Base-by-base conservation (phyloP, 1,284 basidiomycete species). In the Papiliotrema flavescens region DNA sequence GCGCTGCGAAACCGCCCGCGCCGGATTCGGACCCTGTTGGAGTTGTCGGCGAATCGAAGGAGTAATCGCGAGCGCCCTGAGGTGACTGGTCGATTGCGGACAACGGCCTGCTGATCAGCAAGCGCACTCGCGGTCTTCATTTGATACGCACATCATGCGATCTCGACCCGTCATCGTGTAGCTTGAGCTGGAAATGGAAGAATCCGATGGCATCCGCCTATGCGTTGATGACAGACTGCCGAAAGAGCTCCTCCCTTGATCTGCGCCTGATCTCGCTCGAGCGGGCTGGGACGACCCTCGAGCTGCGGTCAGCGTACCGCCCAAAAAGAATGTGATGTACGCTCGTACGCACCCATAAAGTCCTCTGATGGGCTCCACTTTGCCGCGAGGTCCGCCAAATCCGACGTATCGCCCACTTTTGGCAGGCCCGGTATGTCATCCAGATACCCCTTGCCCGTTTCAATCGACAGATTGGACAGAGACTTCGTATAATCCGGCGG, bases 131-230 rank as follows among this genome's bases (percentile, higher is more conserved):
- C 36, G 36, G 55, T 24, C 9, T 15, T 32, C 28, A 35, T 22
- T 23, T 20, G 17, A 35, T 3, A 63, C 68, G 59, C 48, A 70
- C 67, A 63, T 51, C 49, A 62, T 62, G 39, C 57, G 47, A 37
- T 34, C 53, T 20, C 32, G 41, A 28, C 55, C 56, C 26, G 60
- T 65, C 44, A 63, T 62, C 1, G 74, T 73, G 54, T 73, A 70
- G 20, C 64, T 63, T 24, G 67, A 73, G 51, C 73, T 73, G 0
- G 67, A 49, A 2, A 77, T 61, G 2, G 71, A 74, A 22, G 74
- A 70, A 45, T 75, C 75, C 1, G 72, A 74, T 11, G 65, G 62
- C 62, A 71, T 71, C 11, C 74, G 63, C 26, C 64, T 54, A 57
- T 76, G 75, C 47, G 59, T 57, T 6, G 60, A 58, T 43, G 37